Evolutionary conservation across 441 rosid species (phyloP), one percentile per base, ranked within the genome.

Genomic region (Gossypium gossypioides): DNA sequence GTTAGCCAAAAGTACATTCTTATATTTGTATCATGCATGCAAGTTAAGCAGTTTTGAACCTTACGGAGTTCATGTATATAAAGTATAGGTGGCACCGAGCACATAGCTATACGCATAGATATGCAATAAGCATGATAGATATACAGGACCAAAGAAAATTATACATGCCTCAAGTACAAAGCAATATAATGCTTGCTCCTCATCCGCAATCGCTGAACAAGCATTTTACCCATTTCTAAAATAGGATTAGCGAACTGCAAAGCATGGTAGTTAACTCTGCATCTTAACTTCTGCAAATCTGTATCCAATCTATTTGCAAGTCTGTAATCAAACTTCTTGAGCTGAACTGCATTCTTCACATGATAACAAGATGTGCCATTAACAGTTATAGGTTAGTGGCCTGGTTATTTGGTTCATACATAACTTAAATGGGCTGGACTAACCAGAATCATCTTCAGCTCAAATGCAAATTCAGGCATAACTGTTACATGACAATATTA

Each of bases 201-300:
- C 78, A 77, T 72, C 85, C 89, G 80, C 99, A 96, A 91, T 79
- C 87, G 83, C 48, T 74, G 77, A 27, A 90, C 94, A 69, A 96
- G 76, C 54, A 72, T 79, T 66, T 85, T 84, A 3, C 98, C 98
- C 97, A 91, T 88, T 77, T 84, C 68, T 72, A 68, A 83, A 62
- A 96, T 93, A 57, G 97, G 84, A 76, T 86, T 82, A 6, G 96
- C 90, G 74, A 96, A 96, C 82, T 82, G 88, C 42, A 96, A 85
- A 42, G 97, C 92, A 32, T 91, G 94, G 72, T 89, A 93, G 66
- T 96, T 96, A 54, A 89, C 99, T 83, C 97, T 88, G 72, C 99
- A 96, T 77, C 99, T 89, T 79, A 96, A 77, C 81, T 90, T 92
- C 76, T 96, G 99, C 68, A 96, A 75, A 63, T 91, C 91, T 42